phyloP scores from a whole-genome alignment of 2,329 filamentous ascomycete genomes.

The Exophiala oligosperma region DNA sequence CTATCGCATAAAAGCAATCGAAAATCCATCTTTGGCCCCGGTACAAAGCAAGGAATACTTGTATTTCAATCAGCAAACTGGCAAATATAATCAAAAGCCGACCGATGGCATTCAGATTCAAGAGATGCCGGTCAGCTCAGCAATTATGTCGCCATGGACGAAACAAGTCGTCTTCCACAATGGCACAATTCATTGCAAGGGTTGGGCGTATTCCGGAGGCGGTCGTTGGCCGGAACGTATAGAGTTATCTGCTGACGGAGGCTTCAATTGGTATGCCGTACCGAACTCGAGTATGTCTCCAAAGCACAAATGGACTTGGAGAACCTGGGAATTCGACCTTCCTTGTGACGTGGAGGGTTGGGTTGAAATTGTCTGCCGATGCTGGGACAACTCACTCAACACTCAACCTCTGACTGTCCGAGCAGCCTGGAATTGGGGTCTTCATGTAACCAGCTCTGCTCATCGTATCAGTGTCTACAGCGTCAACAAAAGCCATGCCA shows the following conservation, averaged over 20 bases:
- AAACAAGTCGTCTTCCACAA: constrained; percentile 61
- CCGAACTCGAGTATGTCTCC: constrained; percentile 59
- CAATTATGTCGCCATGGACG: constrained; percentile 64
- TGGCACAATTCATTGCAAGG: constrained; percentile 61
- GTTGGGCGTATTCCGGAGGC: constrained; percentile 61
- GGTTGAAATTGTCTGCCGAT: constrained; percentile 59
- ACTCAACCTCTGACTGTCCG: constrained; percentile 59
- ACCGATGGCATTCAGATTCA: constrained; percentile 67
- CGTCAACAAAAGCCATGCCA: constrained; percentile 34
- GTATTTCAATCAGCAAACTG: constrained; percentile 68
- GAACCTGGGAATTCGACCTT: constrained; percentile 63
- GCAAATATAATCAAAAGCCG: constrained; percentile 64
- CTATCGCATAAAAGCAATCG: constrained; percentile 52
- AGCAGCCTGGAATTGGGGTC: constrained; percentile 52
- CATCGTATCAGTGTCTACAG: constrained; percentile 49
- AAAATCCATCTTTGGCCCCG: constrained; percentile 56
- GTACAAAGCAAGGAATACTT: constrained; percentile 67
- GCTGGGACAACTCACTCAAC: constrained; percentile 64
- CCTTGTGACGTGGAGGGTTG: constrained; percentile 64
- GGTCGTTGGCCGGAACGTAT: constrained; percentile 63
- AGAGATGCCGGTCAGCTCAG: constrained; percentile 68
- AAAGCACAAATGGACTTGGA: constrained; percentile 66
- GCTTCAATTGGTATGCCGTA: constrained; percentile 64
- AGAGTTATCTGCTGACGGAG: constrained; percentile 64
- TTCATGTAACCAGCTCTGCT: constrained; percentile 41